Evolutionary conservation across 176 grass and related monocot species (phyloP).

Genomic region (Puya raimondii): DNA sequence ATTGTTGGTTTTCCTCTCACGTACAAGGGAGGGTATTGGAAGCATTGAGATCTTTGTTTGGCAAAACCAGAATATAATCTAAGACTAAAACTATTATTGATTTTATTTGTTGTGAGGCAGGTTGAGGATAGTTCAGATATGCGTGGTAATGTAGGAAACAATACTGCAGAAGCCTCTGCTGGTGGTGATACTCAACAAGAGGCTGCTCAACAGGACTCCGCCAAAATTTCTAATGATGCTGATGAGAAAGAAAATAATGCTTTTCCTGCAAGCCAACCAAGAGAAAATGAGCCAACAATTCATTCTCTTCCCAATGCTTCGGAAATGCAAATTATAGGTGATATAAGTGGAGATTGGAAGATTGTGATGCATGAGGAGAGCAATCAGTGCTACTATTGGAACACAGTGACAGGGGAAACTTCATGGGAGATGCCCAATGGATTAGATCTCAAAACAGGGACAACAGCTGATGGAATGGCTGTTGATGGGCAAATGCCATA

Average conservation of each 20-base stretch:
- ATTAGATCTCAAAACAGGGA: constrained; percentile 21
- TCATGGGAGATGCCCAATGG: constrained; percentile 81
- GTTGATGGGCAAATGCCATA: constrained; percentile 27
- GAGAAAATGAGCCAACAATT: constrained; percentile 3
- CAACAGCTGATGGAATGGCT: constrained; percentile 25
- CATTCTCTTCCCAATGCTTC: constrained; percentile 35
- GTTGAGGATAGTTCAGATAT: not conserved
- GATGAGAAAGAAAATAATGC: constrained; percentile 27
- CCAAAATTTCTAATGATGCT: constrained; percentile 20
- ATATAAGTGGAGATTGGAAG: constrained; percentile 72
- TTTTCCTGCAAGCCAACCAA: constrained; percentile 20
- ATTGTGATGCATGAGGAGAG: constrained; percentile 75
- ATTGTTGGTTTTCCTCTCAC: too few species aligned
- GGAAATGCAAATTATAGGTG: constrained; percentile 76
- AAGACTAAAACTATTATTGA: not conserved
- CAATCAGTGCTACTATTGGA: constrained; percentile 96
- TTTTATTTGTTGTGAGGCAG: not conserved
- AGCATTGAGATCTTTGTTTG: too few species aligned
- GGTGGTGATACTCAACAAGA: constrained; percentile 33
- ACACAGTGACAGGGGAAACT: constrained; percentile 89
- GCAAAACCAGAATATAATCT: not conserved
- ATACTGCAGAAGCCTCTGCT: constrained; percentile 19
- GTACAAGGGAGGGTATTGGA: too few species aligned
- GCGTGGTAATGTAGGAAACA: constrained; percentile 5
- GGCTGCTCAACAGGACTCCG: constrained; percentile 19